Conservation (phyloP, 352 stramenopile genomes). For the Pythium angustatum region DNA sequence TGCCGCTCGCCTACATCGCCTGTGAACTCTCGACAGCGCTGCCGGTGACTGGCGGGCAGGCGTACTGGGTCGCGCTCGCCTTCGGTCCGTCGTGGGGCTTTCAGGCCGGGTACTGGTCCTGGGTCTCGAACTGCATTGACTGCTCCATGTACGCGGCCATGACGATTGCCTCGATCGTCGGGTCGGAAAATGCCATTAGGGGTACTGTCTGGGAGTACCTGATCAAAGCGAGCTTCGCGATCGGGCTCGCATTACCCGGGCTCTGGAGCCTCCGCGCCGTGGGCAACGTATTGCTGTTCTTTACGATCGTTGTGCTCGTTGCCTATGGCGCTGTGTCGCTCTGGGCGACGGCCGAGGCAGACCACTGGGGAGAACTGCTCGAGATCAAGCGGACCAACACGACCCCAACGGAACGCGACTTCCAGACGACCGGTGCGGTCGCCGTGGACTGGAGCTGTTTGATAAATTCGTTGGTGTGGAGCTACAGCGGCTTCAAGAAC, state of each 20-base stretch:
- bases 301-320: slow-evolving; percentile 40
- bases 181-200: slow-evolving; percentile 7
- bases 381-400: slow-evolving; percentile 35
- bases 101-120: slow-evolving; percentile 81
- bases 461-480: slow-evolving; percentile 47
- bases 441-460: slow-evolving; percentile 31
- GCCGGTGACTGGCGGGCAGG: slow-evolving; percentile 50
- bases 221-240: slow-evolving; percentile 41
- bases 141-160: slow-evolving; percentile 70
- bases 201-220: slow-evolving; percentile 48
- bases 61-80: slow-evolving; percentile 67
- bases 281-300: slow-evolving; percentile 31
- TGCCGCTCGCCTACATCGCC: slow-evolving; percentile 49
- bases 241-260: slow-evolving; percentile 48
- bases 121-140: slow-evolving; percentile 78
- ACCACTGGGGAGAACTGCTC: slow-evolving; percentile 38
- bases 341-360: slow-evolving; percentile 37
- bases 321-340: slow-evolving; percentile 43
- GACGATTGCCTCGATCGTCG: slow-evolving; percentile 35
- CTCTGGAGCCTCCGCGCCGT: slow-evolving; percentile 50
- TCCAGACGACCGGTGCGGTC: slow-evolving; percentile 10
- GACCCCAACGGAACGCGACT: slow-evolving; percentile 20
- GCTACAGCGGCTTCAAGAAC: slow-evolving; percentile 61
- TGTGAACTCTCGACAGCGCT: slow-evolving; percentile 52
- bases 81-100: slow-evolving; percentile 73